Percentiles rank a stretch among this genome's conserved stretches.
These are phyloP conservation scores for Sporothrix luriei DNA, from an alignment of 2,329 filamentous ascomycete species.

Conservation along the genomic window DNA sequence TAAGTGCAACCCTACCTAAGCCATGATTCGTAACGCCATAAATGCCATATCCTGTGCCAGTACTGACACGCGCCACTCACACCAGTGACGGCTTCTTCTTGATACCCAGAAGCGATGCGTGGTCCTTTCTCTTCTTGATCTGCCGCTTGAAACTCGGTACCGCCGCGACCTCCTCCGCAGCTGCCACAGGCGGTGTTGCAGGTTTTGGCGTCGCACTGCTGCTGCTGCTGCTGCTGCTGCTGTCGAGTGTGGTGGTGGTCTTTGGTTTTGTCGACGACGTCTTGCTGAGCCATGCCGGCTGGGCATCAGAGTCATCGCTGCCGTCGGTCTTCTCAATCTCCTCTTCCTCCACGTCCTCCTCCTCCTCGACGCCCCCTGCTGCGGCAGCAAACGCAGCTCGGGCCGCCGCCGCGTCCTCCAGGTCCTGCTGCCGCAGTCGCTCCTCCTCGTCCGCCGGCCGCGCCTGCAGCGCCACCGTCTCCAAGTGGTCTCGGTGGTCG, in stretches of 20 bases:
- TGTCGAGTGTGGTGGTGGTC: slow-evolving; percentile 34
- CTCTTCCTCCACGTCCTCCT: slow-evolving; percentile 53
- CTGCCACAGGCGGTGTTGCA: slow-evolving; percentile 13
- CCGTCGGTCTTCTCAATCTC: slow-evolving; percentile 38
- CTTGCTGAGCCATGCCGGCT: slow-evolving; percentile 12
- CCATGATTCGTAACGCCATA: neutral
- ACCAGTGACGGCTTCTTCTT: slow-evolving; percentile 75
- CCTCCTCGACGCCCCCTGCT: slow-evolving; percentile 53
- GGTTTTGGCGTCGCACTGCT: slow-evolving; percentile 41
- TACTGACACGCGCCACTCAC: slow-evolving; percentile 40
- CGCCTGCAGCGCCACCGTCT: slow-evolving; percentile 54
- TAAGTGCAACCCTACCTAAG: neutral
- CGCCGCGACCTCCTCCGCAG: neutral
- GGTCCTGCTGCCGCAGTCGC: slow-evolving; percentile 68
- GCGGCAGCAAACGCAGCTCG: slow-evolving; percentile 72
- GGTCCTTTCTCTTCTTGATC: slow-evolving; percentile 85
- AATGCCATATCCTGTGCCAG: neutral
- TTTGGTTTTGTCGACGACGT: slow-evolving; percentile 40
- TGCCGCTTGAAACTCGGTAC: slow-evolving; percentile 68
- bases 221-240: slow-evolving; percentile 41
- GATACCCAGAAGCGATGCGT: slow-evolving; percentile 73
- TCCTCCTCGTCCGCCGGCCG: slow-evolving; percentile 61
- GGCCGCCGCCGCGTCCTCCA: slow-evolving; percentile 82
- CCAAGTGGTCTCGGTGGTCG: slow-evolving; percentile 66
- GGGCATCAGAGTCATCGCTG: neutral